Percentiles rank a stretch among this genome's conserved stretches.
Evolutionary conservation across 2,329 filamentous ascomycete species (phyloP).

Genomic region (Calonectria pseudoreteaudii): DNA sequence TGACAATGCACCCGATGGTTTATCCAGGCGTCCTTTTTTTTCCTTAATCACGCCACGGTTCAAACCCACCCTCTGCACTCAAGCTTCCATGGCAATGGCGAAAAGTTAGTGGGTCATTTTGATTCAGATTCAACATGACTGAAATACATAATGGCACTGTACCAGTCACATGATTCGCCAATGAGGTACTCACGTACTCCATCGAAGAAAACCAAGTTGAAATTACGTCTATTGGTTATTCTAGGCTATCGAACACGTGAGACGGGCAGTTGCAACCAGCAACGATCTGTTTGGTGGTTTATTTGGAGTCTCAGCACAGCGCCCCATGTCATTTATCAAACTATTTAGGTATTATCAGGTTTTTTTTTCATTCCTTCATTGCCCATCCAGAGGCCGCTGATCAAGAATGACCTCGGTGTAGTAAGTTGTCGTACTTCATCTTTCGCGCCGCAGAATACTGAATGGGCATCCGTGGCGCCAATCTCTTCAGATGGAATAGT

Average conservation of each 20-base stretch:
- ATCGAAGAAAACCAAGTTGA: background rate
- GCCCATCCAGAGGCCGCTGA: background rate
- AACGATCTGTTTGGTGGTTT: background rate
- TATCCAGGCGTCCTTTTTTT: background rate
- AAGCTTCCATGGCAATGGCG: background rate
- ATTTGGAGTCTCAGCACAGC: background rate
- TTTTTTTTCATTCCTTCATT: background rate
- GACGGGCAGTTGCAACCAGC: background rate
- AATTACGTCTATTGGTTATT: background rate
- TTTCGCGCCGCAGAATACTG: background rate
- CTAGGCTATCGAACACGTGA: background rate
- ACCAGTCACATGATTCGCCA: background rate
- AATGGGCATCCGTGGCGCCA: background rate
- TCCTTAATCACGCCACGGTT: background rate
- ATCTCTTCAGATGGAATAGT: background rate
- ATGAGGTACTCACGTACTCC: background rate
- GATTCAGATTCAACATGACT: background rate
- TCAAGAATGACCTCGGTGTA: slow-evolving; percentile 6
- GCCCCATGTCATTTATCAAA: background rate
- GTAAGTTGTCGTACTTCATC: background rate
- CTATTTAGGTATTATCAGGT: background rate
- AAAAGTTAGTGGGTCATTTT: background rate
- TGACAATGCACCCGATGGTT: background rate
- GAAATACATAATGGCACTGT: background rate
- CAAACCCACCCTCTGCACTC: background rate